phyloP scores from a whole-genome alignment of 805 yeast species.

The Kodamaea lidongshanica region DNA sequence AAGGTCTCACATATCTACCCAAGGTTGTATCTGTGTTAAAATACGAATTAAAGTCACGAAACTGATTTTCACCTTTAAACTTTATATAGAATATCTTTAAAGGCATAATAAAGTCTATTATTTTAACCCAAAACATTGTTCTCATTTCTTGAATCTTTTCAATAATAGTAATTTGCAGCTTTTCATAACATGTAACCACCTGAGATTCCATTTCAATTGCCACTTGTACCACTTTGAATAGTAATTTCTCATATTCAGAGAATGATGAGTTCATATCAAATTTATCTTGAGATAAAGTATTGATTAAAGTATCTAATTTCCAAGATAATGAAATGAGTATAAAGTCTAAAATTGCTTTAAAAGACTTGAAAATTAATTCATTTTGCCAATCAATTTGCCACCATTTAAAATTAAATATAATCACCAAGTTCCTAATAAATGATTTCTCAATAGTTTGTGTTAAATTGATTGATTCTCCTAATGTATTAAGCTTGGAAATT shows the following conservation, averaged over 20 bases:
- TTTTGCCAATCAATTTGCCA: slow-evolving; percentile 17
- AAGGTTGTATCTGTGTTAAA: slow-evolving; percentile 18
- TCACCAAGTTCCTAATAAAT: too few species aligned
- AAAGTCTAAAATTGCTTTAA: slow-evolving; percentile 20
- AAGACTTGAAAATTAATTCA: slow-evolving; percentile 11
- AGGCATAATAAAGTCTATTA: slow-evolving; percentile 29
- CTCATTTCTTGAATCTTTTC: slow-evolving; percentile 20
- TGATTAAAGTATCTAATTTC: slow-evolving; percentile 30
- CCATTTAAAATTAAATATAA: slow-evolving; percentile 4
- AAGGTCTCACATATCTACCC: slow-evolving; percentile 13
- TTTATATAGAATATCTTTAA: slow-evolving; percentile 30
- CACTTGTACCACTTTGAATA: slow-evolving; percentile 4
- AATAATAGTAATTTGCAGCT: slow-evolving; percentile 9
- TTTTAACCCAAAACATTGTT: slow-evolving; percentile 18
- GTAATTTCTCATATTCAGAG: slow-evolving; percentile 14
- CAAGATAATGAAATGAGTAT: slow-evolving; percentile 24
- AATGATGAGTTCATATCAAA: slow-evolving; percentile 21
- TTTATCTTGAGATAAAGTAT: slow-evolving; percentile 15
- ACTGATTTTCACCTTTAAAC: slow-evolving; percentile 15
- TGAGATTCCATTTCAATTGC: slow-evolving; percentile 3
- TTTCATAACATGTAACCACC: slow-evolving; percentile 5
- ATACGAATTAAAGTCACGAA: slow-evolving; percentile 28
- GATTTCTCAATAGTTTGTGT: slow-evolving; percentile 1
- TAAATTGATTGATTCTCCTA: slow-evolving; percentile 23
- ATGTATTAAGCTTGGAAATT: slow-evolving; percentile 19